Percentiles rank a stretch among this genome's conserved stretches.
These are phyloP conservation scores for Ceratocystis variospora DNA, from an alignment of 2,329 filamentous ascomycete species.

Conservation along the genomic window DNA sequence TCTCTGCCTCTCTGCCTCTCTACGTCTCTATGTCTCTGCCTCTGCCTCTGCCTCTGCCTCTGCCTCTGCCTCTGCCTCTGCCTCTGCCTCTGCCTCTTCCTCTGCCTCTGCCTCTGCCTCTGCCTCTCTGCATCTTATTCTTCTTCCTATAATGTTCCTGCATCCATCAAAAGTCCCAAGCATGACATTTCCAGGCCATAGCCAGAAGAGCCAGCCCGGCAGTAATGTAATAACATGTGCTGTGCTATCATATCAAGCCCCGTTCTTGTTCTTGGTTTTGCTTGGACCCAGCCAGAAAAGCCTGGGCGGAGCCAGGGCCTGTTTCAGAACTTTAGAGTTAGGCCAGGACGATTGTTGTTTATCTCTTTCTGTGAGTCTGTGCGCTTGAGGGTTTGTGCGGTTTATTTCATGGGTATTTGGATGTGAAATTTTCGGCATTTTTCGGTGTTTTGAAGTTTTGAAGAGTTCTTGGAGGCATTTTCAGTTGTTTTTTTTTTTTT, in stretches of 20 bases:
- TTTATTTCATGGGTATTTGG: background rate
- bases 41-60: background rate
- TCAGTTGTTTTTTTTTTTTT: background rate
- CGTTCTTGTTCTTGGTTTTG: background rate
- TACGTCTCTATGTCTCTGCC: no score
- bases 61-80: background rate
- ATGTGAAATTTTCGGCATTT: no score
- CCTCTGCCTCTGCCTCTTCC: background rate
- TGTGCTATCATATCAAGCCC: background rate
- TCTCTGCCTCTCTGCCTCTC: no score
- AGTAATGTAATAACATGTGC: no score
- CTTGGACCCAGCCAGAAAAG: background rate
- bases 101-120: background rate
- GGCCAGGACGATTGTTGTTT: background rate
- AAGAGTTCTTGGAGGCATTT: no score
- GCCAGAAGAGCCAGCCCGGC: slow-evolving; percentile 1
- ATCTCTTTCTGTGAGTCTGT: background rate
- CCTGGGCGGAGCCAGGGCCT: background rate
- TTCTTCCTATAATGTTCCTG: slow-evolving; percentile 11
- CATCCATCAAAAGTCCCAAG: background rate
- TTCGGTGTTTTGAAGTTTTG: no score
- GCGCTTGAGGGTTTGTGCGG: background rate
- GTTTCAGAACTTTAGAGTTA: slow-evolving; percentile 6
- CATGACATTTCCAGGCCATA: background rate
- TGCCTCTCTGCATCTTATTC: background rate